Base-by-base conservation (phyloP, 164 flowering plant genomes). In the Brasenia schreberi region DNA sequence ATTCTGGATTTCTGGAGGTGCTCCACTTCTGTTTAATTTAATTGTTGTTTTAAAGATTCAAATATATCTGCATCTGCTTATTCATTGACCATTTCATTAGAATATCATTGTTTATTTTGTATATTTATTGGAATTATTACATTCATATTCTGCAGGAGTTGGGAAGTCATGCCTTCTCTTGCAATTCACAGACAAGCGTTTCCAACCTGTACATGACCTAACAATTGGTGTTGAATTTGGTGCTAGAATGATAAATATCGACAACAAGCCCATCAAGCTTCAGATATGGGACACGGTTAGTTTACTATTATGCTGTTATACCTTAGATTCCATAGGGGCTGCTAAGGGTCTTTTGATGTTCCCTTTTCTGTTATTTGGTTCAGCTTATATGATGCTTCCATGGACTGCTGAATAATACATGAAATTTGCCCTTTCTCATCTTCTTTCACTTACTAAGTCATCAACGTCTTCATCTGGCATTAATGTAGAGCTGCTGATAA, bases 201-300 rank as follows among this genome's bases (percentile, higher is more conserved):
- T 88, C 69, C 89, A 88, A 69, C 94, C 91, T 0, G 94, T 88
- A 44, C 94, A 88, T 63, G 94, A 88, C 72, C 68, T 88, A 9
- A 88, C 94, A 61, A 88, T 88, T 52, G 94, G 94, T 59, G 94
- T 86, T 61, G 90, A 88, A 62, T 88, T 86, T 72, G 94, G 94
- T 56, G 90, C 94, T 49, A 80, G 90, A 64, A 86, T 88, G 90
- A 81, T 88, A 72, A 88, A 88, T 5, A 86, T 88, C 69, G 90
- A 84, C 68, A 85, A 76, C 78, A 85, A 82, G 64, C 89, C 88
- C 5, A 85, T 87, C 42, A 88, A 87, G 76, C 78, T 86, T 43
- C 92, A 87, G 69, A 88, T 87, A 19, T 85, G 92, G 89, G 88
- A 86, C 68, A 87, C 90, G 76, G 88, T 85, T 33, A 18, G 84